Percentiles rank a stretch among this genome's conserved stretches.
These are phyloP conservation scores for Achlya hypogyna DNA, from an alignment of 352 stramenopile genomes.

Conservation along the genomic window DNA sequence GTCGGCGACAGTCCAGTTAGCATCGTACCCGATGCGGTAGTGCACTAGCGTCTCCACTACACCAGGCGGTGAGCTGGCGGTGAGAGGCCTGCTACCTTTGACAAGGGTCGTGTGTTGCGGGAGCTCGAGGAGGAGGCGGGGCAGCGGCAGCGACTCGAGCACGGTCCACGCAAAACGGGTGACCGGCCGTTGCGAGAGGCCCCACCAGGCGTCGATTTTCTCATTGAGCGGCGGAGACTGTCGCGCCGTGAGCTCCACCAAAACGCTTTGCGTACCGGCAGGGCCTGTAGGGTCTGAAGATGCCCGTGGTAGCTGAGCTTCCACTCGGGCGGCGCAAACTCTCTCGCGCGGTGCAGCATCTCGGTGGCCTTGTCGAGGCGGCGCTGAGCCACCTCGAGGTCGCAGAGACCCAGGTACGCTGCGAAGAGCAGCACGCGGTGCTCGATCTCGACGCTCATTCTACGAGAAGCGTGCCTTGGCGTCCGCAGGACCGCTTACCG, in stretches of 20 bases:
- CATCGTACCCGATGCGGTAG: constrained; percentile 11
- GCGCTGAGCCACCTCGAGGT: neutral
- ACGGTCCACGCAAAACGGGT: neutral
- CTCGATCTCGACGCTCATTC: constrained; percentile 1
- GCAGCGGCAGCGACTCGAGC: neutral
- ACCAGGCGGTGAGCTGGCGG: neutral
- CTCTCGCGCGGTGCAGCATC: neutral
- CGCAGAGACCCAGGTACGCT: neutral
- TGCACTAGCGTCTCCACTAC: neutral
- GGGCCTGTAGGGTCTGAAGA: constrained; percentile 1
- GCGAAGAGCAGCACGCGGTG: neutral
- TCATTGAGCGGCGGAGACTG: neutral
- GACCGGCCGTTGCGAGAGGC: neutral
- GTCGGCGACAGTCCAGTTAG: neutral
- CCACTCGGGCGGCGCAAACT: neutral
- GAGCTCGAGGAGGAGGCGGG: neutral
- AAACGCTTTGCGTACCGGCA: neutral
- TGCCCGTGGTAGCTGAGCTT: constrained; percentile 1
- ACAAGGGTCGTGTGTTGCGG: neutral
- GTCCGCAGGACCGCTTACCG: neutral
- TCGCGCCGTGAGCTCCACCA: too few relatives aligned
- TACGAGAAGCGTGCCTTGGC: neutral
- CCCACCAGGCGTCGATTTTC: constrained; percentile 5
- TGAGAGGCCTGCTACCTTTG: neutral
- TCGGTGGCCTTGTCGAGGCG: neutral